phyloP scores from a whole-genome alignment of 495 filamentous ascomycete genomes.

The Hypoxylon subgilvum region DNA sequence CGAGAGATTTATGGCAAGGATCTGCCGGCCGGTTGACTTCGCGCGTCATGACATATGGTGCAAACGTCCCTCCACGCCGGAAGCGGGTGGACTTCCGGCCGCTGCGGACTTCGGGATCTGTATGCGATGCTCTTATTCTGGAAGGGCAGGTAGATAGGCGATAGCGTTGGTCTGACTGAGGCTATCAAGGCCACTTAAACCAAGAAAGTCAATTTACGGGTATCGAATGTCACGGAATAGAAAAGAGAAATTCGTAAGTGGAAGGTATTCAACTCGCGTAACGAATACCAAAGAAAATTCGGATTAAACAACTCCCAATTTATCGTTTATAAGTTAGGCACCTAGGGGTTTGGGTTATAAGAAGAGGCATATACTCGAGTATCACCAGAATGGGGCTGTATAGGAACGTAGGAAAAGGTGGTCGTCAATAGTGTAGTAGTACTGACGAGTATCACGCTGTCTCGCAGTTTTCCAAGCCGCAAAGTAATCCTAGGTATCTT shows the following conservation, averaged over 20 bases:
- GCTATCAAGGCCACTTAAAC: too few relatives aligned
- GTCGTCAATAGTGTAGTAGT: neutral
- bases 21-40: conserved; percentile 52
- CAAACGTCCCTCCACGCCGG: conserved; percentile 7
- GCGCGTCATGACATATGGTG: conserved; percentile 60
- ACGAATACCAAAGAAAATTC: too few relatives aligned
- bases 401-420: neutral
- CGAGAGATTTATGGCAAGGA: conserved; percentile 29
- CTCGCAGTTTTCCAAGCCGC: conserved; percentile 24
- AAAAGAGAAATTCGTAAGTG: too few relatives aligned
- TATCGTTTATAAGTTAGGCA: too few relatives aligned
- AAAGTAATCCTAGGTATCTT: conserved; percentile 3
- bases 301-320: too few relatives aligned
- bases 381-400: too few relatives aligned
- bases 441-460: conserved; percentile 2
- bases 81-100: conserved; percentile 5
- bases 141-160: too few relatives aligned
- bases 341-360: too few relatives aligned
- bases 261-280: too few relatives aligned
- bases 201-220: too few relatives aligned
- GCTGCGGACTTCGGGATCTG: neutral
- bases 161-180: too few relatives aligned
- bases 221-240: neutral
- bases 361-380: too few relatives aligned
- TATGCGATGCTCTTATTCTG: neutral